These are phyloP conservation scores for Lactarius sanguifluus DNA, from an alignment of 768 basidiomycete species.

Conservation along the genomic window DNA sequence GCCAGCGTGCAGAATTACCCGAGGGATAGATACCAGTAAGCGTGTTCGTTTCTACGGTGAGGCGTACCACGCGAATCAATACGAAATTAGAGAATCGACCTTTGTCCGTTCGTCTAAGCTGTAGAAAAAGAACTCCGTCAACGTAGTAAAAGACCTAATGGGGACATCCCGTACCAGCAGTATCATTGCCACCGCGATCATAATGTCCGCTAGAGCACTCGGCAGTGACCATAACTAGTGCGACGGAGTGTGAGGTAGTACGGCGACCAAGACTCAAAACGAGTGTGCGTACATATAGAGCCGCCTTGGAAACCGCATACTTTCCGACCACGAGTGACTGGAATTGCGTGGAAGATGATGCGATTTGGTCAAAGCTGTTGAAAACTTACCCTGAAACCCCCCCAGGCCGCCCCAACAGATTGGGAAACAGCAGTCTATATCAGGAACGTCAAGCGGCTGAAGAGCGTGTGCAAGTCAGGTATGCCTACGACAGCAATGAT, in stretches of 20 bases:
- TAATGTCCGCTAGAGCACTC: constrained; percentile 7
- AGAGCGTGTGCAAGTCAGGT: not conserved
- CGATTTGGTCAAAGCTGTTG: not conserved
- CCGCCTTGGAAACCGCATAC: not conserved
- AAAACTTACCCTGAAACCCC: constrained; percentile 4
- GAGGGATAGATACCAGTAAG: constrained; percentile 20
- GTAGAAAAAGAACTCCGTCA: too few relatives aligned
- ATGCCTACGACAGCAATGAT: not conserved
- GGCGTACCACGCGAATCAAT: constrained; percentile 22
- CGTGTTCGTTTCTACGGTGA: constrained; percentile 32
- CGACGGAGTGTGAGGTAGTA: not conserved
- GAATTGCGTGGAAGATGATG: not conserved
- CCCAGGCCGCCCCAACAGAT: constrained; percentile 1
- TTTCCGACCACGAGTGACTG: not conserved
- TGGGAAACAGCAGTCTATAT: not conserved
- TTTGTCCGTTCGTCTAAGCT: constrained; percentile 5
- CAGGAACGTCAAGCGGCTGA: not conserved
- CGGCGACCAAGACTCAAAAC: not conserved
- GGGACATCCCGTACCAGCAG: not conserved
- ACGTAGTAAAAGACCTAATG: not conserved
- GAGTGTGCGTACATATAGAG: constrained; percentile 2
- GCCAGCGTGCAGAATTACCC: too few relatives aligned
- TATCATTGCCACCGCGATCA: constrained; percentile 3
- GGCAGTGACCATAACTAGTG: not conserved
- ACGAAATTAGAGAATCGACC: not conserved